Conservation (phyloP, 805 yeast genomes). For the Metschnikowia baotianmanensis region DNA sequence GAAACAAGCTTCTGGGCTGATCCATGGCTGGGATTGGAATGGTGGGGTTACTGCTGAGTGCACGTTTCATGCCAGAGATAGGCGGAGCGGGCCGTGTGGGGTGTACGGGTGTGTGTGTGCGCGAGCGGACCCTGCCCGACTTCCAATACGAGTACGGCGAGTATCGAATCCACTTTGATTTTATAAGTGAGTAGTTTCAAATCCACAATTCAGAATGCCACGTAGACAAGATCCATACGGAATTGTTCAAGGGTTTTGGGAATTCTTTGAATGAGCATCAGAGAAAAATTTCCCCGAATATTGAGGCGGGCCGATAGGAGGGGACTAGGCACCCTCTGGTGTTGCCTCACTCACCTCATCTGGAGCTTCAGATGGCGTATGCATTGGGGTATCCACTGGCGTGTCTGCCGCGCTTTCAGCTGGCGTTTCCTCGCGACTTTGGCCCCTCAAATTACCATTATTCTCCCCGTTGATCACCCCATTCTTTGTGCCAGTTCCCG, state of each 20-base stretch:
- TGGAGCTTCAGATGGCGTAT: neutral
- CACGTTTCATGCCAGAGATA: too few species aligned
- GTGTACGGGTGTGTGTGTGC: constrained; percentile 1
- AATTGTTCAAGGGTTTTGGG: too few species aligned
- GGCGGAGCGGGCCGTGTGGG: neutral
- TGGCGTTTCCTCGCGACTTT: constrained; percentile 1
- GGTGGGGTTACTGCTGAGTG: too few species aligned
- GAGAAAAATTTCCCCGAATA: too few species aligned
- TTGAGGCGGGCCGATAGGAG: too few species aligned
- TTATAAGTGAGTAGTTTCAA: too few species aligned
- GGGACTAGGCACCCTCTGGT: too few species aligned
- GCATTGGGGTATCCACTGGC: constrained; percentile 1
- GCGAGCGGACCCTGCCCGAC: neutral
- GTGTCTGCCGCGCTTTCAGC: neutral
- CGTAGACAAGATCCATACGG: too few species aligned
- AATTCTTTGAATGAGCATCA: too few species aligned
- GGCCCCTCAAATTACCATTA: neutral
- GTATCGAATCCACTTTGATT: too few species aligned
- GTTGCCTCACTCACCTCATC: neutral
- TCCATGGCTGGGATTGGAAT: constrained; percentile 27
- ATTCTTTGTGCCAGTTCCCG: neutral
- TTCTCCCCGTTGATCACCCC: neutral
- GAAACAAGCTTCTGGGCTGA: constrained; percentile 53
- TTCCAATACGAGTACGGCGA: too few species aligned
- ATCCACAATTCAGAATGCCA: too few species aligned